phyloP scores from a whole-genome alignment of 768 basidiomycete genomes.

The Suillus brevipes region DNA sequence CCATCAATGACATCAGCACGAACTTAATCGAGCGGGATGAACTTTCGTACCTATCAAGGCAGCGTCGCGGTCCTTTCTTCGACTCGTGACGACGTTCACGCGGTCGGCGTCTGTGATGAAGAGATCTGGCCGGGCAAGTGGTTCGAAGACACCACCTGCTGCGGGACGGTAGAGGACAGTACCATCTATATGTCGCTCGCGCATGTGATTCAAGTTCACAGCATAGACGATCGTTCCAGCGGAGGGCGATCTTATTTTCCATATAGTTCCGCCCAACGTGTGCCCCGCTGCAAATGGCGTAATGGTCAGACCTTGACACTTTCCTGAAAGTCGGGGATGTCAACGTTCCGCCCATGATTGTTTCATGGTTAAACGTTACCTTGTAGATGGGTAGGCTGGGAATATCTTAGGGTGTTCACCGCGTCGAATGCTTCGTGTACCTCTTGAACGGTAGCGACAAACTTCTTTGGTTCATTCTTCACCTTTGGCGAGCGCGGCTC shows the following conservation, averaged over 20 bases:
- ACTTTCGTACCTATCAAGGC: constrained; percentile 71
- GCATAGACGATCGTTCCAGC: constrained; percentile 95
- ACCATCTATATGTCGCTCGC: constrained; percentile 92
- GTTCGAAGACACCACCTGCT: constrained; percentile 81
- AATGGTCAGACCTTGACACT: constrained; percentile 90
- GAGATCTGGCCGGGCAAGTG: constrained; percentile 85
- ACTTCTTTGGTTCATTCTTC: constrained; percentile 46
- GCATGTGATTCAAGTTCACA: constrained; percentile 94
- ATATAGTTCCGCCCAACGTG: constrained; percentile 93
- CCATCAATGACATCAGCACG: constrained; percentile 38
- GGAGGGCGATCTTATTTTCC: constrained; percentile 98
- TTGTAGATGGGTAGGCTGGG: constrained; percentile 92
- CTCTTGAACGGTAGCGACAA: constrained; percentile 76
- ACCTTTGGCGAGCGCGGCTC: constrained; percentile 1
- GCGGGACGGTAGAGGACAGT: constrained; percentile 80
- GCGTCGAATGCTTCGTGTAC: constrained; percentile 92
- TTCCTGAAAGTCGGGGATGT: constrained; percentile 47
- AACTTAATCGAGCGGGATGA: background rate
- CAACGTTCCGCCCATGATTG: constrained; percentile 3
- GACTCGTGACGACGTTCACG: constrained; percentile 77
- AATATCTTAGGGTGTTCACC: constrained; percentile 90
- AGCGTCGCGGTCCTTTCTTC: constrained; percentile 87
- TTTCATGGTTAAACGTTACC: constrained; percentile 45
- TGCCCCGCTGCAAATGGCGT: constrained; percentile 96
- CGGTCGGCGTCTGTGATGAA: constrained; percentile 92